Evolutionary conservation across 2,329 filamentous ascomycete genomes (phyloP), one percentile per base, ranked within the genome.

Genomic region (Fusarium tricinctum): DNA sequence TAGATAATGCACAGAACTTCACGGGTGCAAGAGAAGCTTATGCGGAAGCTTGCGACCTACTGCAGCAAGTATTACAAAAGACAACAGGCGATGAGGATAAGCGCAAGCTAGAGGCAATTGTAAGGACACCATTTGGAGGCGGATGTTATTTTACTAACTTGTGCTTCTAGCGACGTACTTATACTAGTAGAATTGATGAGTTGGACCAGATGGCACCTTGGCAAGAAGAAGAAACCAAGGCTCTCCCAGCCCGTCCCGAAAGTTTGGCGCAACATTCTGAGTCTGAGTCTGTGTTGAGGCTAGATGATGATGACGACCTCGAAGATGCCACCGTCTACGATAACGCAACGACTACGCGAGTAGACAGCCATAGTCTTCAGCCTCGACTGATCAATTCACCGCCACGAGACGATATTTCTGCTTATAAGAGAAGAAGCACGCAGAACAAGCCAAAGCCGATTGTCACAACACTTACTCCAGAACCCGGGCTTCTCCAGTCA

Each of bases 1-100:
- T 99, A 40, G 96, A 99, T 80, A 98, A 97, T 86, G 94, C 93
- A 15, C 92, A 96, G 74, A 97, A 98, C 75, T 95, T 96, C 67
- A 92, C 95, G 77, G 94, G 93, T 40, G 96, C 96, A 19, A 90
- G 97, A 76, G 89, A 93, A 74, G 94, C 95, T 15, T 99, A 99
- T 77, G 85, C 88, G 13, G 96, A 99, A 80, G 96, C 97, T 6
- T 99, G 96, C 76, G 88, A 90, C 56, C 84, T 99, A 61, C 82
- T 99, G 55, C 91, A 95, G 71, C 90, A 97, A 74, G 96, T 99
- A 6, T 91, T 99, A 81, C 83, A 90, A 58, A 89, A 92, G 73
- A 97, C 93, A 59, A 90, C 90, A 13, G 93, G 91, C 8, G 90
- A 94, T 33, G 94, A 97, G 53, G 96, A 99, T 75, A 90, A 91